phyloP scores from a whole-genome alignment of 495 filamentous ascomycete species.

The Gamarada debralockiae region DNA sequence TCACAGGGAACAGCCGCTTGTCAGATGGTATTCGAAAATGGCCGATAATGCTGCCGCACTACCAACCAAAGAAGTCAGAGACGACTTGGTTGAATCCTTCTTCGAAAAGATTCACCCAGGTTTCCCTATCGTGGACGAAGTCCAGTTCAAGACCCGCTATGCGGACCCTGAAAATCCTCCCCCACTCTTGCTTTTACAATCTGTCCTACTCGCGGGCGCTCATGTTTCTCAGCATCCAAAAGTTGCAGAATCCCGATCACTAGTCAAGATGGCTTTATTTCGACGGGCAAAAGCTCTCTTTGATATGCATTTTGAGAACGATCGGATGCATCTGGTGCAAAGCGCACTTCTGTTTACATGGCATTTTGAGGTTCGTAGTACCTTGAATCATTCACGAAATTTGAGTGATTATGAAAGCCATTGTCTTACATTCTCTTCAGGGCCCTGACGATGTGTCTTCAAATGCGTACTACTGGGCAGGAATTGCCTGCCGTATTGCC shows the following conservation, averaged over 20 bases:
- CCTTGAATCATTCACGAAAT: too few species aligned
- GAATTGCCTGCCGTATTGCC: constrained; percentile 1
- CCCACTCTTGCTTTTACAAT: constrained; percentile 2
- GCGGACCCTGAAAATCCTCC: neutral
- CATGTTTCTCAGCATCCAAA: constrained; percentile 4
- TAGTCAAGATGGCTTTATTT: constrained; percentile 35
- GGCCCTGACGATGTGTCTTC: neutral
- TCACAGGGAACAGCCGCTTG: neutral
- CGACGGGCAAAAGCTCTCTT: constrained; percentile 8
- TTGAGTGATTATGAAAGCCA: too few species aligned
- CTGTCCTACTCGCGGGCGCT: constrained; percentile 4
- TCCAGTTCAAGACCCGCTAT: neutral
- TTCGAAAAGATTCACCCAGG: neutral
- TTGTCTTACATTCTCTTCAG: too few species aligned
- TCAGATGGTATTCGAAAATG: neutral
- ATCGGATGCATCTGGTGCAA: constrained; percentile 6
- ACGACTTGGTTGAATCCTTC: constrained; percentile 3
- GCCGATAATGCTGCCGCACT: constrained; percentile 13
- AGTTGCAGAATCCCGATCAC: too few species aligned
- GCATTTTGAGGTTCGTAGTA: constrained; percentile 1
- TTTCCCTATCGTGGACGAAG: constrained; percentile 1
- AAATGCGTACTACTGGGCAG: constrained; percentile 8
- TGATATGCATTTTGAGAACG: constrained; percentile 5
- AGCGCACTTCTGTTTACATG: constrained; percentile 4
- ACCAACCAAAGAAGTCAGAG: constrained; percentile 6